Base-by-base conservation (phyloP, 331 rosid genomes). In the Malus hybrid region DNA sequence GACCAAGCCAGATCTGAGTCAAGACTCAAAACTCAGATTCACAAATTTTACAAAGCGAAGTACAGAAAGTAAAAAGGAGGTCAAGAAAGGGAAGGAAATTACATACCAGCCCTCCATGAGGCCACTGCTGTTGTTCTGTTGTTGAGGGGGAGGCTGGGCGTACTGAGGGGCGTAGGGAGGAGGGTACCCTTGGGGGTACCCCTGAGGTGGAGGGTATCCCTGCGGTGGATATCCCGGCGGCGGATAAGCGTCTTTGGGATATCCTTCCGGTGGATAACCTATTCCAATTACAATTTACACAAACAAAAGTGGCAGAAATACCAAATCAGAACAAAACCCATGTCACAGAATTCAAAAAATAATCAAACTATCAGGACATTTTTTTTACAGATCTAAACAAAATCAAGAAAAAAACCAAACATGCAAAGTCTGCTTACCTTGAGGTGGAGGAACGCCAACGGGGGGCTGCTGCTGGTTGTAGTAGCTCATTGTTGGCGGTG, bases 81-180 rank as follows among this genome's bases (percentile, higher is more conserved):
- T 48, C 0, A 16, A 55, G 48, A 63, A 66, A 28, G 59, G 28
- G 22, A 31, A 73, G 20, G 3, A 7, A 22, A 33, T 2, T 10
- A 59, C 78, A 7, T 65, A 94, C 99, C 99, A 94, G 82, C 97
- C 97, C 83, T 91, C 96, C 76, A 94, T 0, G 42, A 86, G 65
- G 65, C 99, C 97, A 29, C 76, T 2, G 39, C 85, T 50, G 5
- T 52, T 0, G 32, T 76, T 78, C 52, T 71, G 79, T 3, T 75
- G 90, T 2, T 71, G 95, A 12, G 94, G 93, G 0, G 96, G 99
- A 71, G 90, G 97, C 82, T 87, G 96, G 73, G 84, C 88, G 71
- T 91, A 93, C 81, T 88, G 96, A 18, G 97, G 96, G 0, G 89
- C 97, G 44, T 91, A 93, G 0, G 87, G 88, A 10, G 93, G 96